A percentile compares a stretch with the other conserved stretches of the same genome.
phyloP scores from a whole-genome alignment of 2,329 filamentous ascomycete genomes.

The Penicillium sp. region DNA sequence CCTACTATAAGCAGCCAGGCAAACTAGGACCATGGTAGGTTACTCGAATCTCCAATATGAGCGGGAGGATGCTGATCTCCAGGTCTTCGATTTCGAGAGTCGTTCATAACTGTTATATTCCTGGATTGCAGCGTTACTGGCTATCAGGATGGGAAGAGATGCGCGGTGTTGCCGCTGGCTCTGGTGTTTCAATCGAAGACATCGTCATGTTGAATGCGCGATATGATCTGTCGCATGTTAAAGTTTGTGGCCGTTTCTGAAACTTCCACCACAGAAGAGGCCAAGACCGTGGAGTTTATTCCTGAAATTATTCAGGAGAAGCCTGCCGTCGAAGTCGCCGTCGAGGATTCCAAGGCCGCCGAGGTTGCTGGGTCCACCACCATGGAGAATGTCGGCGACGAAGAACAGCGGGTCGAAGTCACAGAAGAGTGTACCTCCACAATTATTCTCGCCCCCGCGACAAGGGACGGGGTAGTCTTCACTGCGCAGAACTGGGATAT shows the following conservation, averaged over 20 bases:
- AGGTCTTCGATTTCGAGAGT: neutral
- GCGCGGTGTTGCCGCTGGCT: neutral
- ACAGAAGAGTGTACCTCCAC: neutral
- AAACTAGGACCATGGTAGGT: neutral
- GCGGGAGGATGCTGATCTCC: neutral
- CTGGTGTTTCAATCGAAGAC: neutral
- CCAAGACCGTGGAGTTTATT: no score
- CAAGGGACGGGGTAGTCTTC: neutral
- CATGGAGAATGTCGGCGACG: neutral
- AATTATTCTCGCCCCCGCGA: neutral
- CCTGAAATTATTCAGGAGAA: no score
- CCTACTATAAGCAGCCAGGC: neutral
- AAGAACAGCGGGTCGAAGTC: neutral
- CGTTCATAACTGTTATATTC: neutral
- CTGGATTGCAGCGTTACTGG: neutral
- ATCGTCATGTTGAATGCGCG: neutral
- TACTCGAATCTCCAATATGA: neutral
- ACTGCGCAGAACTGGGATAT: neutral
- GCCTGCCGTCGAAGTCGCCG: neutral
- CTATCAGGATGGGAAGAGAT: neutral
- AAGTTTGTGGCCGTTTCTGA: neutral
- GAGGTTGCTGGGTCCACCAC: no score
- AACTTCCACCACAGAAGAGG: no score
- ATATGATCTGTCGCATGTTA: neutral
- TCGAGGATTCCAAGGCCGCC: no score